These are phyloP conservation scores for Phellopilus nigrolimitatus DNA, from an alignment of 1,284 basidiomycete genomes.

Conservation along the genomic window DNA sequence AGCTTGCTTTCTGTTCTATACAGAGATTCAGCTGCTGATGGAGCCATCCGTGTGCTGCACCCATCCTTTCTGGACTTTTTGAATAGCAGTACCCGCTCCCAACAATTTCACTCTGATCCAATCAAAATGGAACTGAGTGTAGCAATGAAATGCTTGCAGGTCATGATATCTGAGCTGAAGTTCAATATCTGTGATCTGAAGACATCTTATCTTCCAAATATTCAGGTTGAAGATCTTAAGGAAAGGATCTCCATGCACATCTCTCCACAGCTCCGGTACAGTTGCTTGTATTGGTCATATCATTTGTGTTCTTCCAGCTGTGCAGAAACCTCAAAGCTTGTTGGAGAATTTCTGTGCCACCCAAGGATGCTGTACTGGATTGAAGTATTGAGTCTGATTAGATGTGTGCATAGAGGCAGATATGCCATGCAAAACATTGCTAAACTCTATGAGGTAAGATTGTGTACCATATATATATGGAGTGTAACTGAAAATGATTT, in stretches of 20 bases:
- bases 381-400: too few relatives aligned
- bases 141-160: constrained; percentile 24
- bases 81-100: neutral
- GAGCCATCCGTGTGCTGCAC: constrained; percentile 7
- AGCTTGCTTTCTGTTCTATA: constrained; percentile 2
- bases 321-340: neutral
- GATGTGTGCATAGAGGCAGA: too few relatives aligned
- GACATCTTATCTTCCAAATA: constrained; percentile 27
- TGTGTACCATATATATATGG: neutral
- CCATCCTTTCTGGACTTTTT: constrained; percentile 13
- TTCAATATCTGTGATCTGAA: constrained; percentile 32
- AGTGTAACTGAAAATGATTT: neutral
- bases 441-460: too few relatives aligned
- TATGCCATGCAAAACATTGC: too few relatives aligned
- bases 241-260: neutral
- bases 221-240: constrained; percentile 23
- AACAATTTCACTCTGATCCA: neutral
- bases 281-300: neutral
- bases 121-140: neutral
- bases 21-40: neutral
- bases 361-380: too few relatives aligned
- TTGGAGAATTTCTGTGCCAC: too few relatives aligned
- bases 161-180: constrained; percentile 30
- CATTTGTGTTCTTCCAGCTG: neutral
- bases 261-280: neutral